Evolutionary conservation across 2,329 filamentous ascomycete genomes (phyloP).

Genomic region (Ophiostoma sp.): DNA sequence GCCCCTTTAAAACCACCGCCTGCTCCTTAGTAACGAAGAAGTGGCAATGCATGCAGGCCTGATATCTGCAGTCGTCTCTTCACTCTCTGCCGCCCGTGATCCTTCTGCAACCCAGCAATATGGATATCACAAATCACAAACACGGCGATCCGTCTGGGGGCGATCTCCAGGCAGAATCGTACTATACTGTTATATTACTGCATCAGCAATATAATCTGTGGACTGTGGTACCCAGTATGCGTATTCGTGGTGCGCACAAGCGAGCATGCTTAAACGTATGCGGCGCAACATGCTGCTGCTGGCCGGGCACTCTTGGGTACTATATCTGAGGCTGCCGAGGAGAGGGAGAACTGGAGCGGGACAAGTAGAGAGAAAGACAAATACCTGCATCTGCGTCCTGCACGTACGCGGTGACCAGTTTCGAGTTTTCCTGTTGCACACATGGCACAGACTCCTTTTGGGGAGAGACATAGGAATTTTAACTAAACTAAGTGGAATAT

Average conservation of each 20-base stretch:
- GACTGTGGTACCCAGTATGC: background rate
- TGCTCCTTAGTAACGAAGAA: no score
- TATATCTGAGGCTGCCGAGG: background rate
- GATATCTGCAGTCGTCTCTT: background rate
- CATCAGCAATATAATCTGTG: background rate
- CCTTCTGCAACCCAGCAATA: background rate
- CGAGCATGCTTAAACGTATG: slow-evolving; percentile 12
- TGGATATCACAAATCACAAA: slow-evolving; percentile 18
- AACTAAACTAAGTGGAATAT: no score
- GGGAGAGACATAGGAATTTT: no score
- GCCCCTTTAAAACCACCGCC: no score
- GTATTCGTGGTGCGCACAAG: background rate
- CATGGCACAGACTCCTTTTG: background rate
- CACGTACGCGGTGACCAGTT: background rate
- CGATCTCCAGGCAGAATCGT: background rate
- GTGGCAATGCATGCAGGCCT: background rate
- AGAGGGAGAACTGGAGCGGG: background rate
- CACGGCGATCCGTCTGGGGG: background rate
- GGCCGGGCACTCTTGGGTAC: background rate
- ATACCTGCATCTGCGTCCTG: background rate
- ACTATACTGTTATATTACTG: background rate
- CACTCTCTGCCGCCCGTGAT: background rate
- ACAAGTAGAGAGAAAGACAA: background rate
- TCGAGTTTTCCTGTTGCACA: slow-evolving; percentile 12
- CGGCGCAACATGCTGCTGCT: background rate